A percentile compares a stretch with the other conserved stretches of the same genome.
Conservation (phyloP, 495 filamentous ascomycete genomes). For the Penicillium fimorum region DNA sequence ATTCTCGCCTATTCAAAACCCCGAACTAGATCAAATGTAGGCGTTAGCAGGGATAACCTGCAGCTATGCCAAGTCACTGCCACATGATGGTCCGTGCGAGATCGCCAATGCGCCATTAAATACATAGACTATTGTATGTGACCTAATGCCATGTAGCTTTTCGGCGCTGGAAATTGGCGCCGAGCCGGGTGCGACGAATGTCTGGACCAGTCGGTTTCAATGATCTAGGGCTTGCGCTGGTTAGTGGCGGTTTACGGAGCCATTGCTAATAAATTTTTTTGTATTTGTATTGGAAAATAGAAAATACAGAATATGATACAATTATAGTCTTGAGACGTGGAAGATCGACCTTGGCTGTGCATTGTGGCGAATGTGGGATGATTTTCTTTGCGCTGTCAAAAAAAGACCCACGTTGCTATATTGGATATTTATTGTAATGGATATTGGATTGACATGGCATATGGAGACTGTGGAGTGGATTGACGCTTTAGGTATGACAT, state of each 20-base stretch:
- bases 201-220: constrained; percentile 25
- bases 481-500: constrained; percentile 26
- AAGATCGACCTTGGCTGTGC: constrained; percentile 6
- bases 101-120: constrained; percentile 22
- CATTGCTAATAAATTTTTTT: neutral
- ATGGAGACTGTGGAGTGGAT: constrained; percentile 1
- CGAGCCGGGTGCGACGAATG: constrained; percentile 30
- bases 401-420: constrained; percentile 6
- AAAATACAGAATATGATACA: neutral
- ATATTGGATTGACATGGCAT: neutral
- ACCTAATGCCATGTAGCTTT: neutral
- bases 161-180: constrained; percentile 14
- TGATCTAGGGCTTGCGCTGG: constrained; percentile 12
- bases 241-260: constrained; percentile 6
- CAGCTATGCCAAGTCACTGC: constrained; percentile 2
- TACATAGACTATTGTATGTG: constrained; percentile 6
- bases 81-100: constrained; percentile 13
- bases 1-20: neutral
- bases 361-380: constrained; percentile 13
- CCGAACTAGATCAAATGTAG: neutral
- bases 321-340: neutral
- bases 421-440: neutral
- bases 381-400: neutral
- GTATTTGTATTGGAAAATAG: neutral
- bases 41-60: constrained; percentile 3